Base-by-base conservation (phyloP, 1,139 yeast species). In the Pneumocystis oryctolagi region DNA sequence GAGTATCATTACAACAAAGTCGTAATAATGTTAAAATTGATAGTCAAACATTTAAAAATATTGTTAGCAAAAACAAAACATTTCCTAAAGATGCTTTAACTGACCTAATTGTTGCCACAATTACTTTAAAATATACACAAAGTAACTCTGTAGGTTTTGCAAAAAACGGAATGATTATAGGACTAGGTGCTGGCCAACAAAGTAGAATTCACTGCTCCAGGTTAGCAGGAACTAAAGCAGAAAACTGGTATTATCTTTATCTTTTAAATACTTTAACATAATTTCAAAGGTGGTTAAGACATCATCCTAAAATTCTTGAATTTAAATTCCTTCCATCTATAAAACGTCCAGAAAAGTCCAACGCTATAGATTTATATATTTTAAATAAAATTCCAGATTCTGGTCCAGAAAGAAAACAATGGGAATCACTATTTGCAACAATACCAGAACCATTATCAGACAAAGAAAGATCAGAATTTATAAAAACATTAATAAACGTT, bases 141-240 rank as follows among this genome's bases (percentile, higher is more conserved):
- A 88, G 96, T 65, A 92, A 92, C 82, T 90, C 97, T 60, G 98
- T 92, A 64, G 89, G 97, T 78, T 92, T 89, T 77, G 96, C 97
- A 72, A 92, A 89, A 79, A 88, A 89, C 75, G 98, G 98, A 79
- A 92, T 92, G 98, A 96, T 92, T 67, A 84, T 92, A 72, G 98
- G 98, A 69, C 82, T 92, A 71, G 98, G 98, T 72, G 98, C 98
- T 66, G 98, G 98, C 70, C 98, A 92, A 80, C 98, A 92, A 79
- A 89, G 97, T 62, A 87, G 98, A 79, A 92, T 92, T 73, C 98
- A 92, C 80, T 92, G 98, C 80, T 92, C 98, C 64, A 85, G 98
- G 79, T 82, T 92, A 71, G 98, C 98, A 62, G 98, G 98, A 74
- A 98, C 92, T 73, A 92, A 92, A 81, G 97, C 97, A 68, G 97